Evolutionary conservation across 2,329 filamentous ascomycete genomes (phyloP).

Genomic region (Cercospora sp.): DNA sequence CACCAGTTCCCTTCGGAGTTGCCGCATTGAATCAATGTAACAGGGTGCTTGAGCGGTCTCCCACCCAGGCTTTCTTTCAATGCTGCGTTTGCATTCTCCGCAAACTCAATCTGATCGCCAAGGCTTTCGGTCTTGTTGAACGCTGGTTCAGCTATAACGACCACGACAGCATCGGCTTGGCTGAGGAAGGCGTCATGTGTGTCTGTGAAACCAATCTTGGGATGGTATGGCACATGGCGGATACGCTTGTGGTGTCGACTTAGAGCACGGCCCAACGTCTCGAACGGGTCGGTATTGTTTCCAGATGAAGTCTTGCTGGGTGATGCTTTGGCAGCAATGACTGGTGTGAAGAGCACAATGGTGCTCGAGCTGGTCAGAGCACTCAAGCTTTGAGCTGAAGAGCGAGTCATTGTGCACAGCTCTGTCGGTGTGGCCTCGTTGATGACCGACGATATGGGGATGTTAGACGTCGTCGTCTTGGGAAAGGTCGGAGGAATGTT

Average conservation of each 20-base stretch:
- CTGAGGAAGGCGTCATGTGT: slow-evolving; percentile 65
- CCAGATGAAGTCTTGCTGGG: slow-evolving; percentile 41
- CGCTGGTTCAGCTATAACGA: slow-evolving; percentile 57
- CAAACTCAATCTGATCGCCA: slow-evolving; percentile 30
- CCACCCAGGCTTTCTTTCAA: slow-evolving; percentile 16
- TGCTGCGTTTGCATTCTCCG: slow-evolving; percentile 22
- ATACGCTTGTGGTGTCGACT: slow-evolving; percentile 61
- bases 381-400: slow-evolving; percentile 21
- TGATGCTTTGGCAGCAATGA: slow-evolving; percentile 41
- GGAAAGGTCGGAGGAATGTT: slow-evolving; percentile 14
- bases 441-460: slow-evolving; percentile 10
- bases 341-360: slow-evolving; percentile 51
- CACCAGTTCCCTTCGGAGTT: slow-evolving; percentile 23
- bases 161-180: slow-evolving; percentile 60
- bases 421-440: slow-evolving; percentile 6
- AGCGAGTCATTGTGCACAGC: slow-evolving; percentile 25
- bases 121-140: slow-evolving; percentile 35
- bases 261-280: slow-evolving; percentile 66
- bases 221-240: slow-evolving; percentile 71
- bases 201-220: slow-evolving; percentile 62
- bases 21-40: slow-evolving; percentile 28
- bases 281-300: slow-evolving; percentile 66
- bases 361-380: slow-evolving; percentile 42
- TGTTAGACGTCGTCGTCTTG: not conserved
- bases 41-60: slow-evolving; percentile 13